phyloP scores from a whole-genome alignment of 192 early-diverging fungal genomes.

The Pilaira anomala region DNA sequence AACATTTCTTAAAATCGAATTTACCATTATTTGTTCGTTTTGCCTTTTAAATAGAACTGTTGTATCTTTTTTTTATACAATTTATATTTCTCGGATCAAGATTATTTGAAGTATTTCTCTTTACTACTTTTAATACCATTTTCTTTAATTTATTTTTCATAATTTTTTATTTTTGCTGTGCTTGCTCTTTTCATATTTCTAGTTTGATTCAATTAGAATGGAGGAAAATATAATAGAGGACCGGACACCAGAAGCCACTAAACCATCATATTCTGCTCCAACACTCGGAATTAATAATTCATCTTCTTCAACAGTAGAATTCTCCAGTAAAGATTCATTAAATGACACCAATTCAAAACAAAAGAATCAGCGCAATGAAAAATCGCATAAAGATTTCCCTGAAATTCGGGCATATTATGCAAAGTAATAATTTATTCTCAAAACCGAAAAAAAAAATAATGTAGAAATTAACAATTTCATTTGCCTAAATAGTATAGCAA shows the following conservation, averaged over 20 bases:
- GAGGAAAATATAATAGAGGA: background rate
- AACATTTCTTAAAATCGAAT: background rate
- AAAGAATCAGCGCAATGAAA: background rate
- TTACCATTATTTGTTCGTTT: background rate
- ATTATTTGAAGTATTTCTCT: background rate
- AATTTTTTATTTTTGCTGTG: background rate
- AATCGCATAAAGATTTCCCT: conserved; percentile 5
- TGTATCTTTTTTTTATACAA: background rate
- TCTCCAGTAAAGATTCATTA: no score
- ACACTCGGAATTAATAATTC: no score
- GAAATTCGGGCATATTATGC: conserved; percentile 31
- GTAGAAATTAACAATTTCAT: background rate
- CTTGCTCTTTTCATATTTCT: background rate
- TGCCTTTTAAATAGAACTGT: conserved; percentile 24
- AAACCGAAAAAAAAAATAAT: no score
- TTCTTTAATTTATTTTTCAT: conserved; percentile 1
- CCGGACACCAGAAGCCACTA: no score
- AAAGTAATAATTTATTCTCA: conserved; percentile 9
- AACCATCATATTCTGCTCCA: no score
- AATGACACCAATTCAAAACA: background rate
- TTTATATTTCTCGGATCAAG: background rate
- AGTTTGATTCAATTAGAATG: background rate
- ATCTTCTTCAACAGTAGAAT: no score
- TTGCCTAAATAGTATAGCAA: no score
- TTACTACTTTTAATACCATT: conserved; percentile 5